Base-by-base conservation (phyloP, 1,284 basidiomycete genomes). In the Hypsizygus ulmarius region DNA sequence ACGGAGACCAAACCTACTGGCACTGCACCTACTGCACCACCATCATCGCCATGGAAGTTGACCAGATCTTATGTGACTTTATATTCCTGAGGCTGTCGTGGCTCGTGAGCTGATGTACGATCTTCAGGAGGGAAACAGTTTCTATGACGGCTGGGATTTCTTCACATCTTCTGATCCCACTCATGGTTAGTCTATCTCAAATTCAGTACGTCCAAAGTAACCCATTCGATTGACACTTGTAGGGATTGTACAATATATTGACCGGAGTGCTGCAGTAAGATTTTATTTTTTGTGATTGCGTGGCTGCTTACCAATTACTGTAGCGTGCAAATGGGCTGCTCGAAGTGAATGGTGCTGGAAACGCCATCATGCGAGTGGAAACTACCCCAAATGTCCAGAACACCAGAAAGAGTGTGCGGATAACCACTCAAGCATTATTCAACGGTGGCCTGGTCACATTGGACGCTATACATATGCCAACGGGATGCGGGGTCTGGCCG, bases 401-500 rank as follows among this genome's bases (percentile, higher is more conserved):
- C 35, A 84, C 77, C 41, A 80, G 93, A 50, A 78, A 83, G 64
- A 84, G 86, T 56, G 76, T 95, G 35, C 82, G 92, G 47, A 85
- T 95, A 45, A 81, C 82, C 45, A 84, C 87, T 0, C 70, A 83
- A 41, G 64, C 72, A 51, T 68, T 71, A 1, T 90, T 81, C 62
- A 84, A 77, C 38, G 78, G 81, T 37, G 89, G 82, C 12, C 72
- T 93, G 34, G 73, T 93, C 51, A 74, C 93, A 49, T 77, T 93
- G 73, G 90, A 94, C 64, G 78, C 90, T 11, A 74, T 83, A n/a
- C 92, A 95, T 66, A 93, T 94, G 86, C 92, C 92, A 1, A 85
- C 84, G 1, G 93, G 93, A 5, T 95, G 92, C 65, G 92, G 85
- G 33, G 86, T 84, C 7, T 94, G 92, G 87, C 87, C 87, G 79